phyloP scores from a whole-genome alignment of 805 yeast species.

The Ogataea angusta region DNA sequence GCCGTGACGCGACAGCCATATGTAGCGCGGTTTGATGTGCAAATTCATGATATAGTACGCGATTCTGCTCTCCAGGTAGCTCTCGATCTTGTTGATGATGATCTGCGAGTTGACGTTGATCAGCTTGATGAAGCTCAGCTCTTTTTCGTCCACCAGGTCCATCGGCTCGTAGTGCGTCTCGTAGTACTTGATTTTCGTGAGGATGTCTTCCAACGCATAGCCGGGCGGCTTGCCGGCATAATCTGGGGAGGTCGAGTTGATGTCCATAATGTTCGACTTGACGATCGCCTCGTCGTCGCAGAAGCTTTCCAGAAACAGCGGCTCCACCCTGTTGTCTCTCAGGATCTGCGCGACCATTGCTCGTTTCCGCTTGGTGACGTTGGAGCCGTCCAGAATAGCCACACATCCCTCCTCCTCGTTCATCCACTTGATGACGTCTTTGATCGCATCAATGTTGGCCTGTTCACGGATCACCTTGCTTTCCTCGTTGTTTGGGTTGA shows the following conservation, averaged over 20 bases:
- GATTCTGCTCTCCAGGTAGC: slow-evolving; percentile 86
- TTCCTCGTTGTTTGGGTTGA: slow-evolving; percentile 61
- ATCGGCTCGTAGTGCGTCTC: slow-evolving; percentile 76
- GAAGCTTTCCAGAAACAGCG: slow-evolving; percentile 89
- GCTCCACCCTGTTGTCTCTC: slow-evolving; percentile 67
- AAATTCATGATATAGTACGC: slow-evolving; percentile 95
- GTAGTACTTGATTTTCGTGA: slow-evolving; percentile 70
- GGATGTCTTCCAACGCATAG: slow-evolving; percentile 67
- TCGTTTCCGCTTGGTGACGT: slow-evolving; percentile 74
- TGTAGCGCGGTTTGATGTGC: slow-evolving; percentile 86
- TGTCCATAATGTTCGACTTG: slow-evolving; percentile 77
- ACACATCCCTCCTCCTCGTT: slow-evolving; percentile 77
- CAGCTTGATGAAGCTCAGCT: slow-evolving; percentile 79
- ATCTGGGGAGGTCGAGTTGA: slow-evolving; percentile 84
- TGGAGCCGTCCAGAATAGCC: slow-evolving; percentile 92
- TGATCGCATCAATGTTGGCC: slow-evolving; percentile 69
- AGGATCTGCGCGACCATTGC: slow-evolving; percentile 53
- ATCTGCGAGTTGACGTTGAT: slow-evolving; percentile 87
- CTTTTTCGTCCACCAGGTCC: slow-evolving; percentile 52
- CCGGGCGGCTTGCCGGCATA: slow-evolving; percentile 67
- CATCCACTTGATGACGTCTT: slow-evolving; percentile 87
- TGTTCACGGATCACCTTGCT: slow-evolving; percentile 61
- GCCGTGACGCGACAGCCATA: slow-evolving; percentile 95
- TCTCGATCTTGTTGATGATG: slow-evolving; percentile 79
- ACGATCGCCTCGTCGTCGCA: slow-evolving; percentile 82